phyloP scores from a whole-genome alignment of 1,284 basidiomycete species.

The Gymnopus androsaceus region DNA sequence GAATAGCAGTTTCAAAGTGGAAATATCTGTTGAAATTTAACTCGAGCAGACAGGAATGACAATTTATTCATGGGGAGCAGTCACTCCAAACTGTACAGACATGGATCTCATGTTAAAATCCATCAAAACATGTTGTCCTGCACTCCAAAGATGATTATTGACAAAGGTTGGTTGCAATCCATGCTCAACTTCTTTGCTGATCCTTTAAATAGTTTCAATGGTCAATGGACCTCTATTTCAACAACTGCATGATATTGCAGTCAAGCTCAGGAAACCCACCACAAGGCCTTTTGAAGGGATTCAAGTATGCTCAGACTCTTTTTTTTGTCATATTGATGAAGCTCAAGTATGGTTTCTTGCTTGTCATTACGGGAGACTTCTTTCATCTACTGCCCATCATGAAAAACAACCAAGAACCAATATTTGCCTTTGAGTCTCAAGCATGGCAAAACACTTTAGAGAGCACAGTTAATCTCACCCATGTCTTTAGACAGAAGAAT shows the following conservation, averaged over 20 bases:
- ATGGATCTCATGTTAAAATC: slow-evolving; percentile 59
- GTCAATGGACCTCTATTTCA: slow-evolving; percentile 29
- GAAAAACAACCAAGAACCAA: slow-evolving; percentile 27
- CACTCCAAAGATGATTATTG: slow-evolving; percentile 68
- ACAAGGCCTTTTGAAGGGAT: slow-evolving; percentile 19
- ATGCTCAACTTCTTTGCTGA: background rate
- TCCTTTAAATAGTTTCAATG: slow-evolving; percentile 12
- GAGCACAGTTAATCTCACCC: slow-evolving; percentile 71
- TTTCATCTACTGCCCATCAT: slow-evolving; percentile 85
- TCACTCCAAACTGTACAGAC: slow-evolving; percentile 64
- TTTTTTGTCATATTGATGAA: slow-evolving; percentile 26
- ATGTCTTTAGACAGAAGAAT: slow-evolving; percentile 71
- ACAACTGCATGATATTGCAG: slow-evolving; percentile 16
- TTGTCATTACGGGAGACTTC: slow-evolving; percentile 87
- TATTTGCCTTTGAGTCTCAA: slow-evolving; percentile 78
- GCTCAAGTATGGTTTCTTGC: slow-evolving; percentile 36
- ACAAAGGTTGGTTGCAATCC: slow-evolving; percentile 71
- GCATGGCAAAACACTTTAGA: slow-evolving; percentile 73
- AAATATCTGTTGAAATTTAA: slow-evolving; percentile 49
- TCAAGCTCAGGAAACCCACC: slow-evolving; percentile 16
- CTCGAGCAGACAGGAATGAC: slow-evolving; percentile 49
- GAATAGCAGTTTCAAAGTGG: slow-evolving; percentile 65
- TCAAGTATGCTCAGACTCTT: too few species aligned
- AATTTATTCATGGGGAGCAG: slow-evolving; percentile 80
- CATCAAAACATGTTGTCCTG: slow-evolving; percentile 56